Base-by-base conservation (phyloP, 75 land plant species). In the Larix kaempferi region DNA sequence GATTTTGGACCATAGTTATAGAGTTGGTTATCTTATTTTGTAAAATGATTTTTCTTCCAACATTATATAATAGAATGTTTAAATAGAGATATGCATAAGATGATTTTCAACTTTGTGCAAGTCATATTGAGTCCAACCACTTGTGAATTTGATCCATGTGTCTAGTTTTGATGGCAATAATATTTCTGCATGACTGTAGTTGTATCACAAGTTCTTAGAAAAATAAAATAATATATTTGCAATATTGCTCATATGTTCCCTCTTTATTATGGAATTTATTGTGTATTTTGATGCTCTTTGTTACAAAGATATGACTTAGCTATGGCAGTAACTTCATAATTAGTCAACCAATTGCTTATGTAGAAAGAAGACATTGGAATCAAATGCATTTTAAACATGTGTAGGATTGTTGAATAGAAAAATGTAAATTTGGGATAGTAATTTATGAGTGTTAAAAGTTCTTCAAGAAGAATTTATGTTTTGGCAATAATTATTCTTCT, bases 111-210 rank as follows among this genome's bases (percentile, higher is more conserved):
- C 6, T 44, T 44, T 44, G 6, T 44, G 49, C 49, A 44, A 33
- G 21, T 65, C 39, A 33, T 2, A 16, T 65, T 33, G 25, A 37
- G 29, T 65, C 35, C 35, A 16, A 17, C 69, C 17, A 33, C 23
- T 69, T 13, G 7, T 39, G 11, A 41, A 69, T 69, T 69, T 69
- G 72, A 69, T 4, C n/a, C 35, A 35, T 69, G 72, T 65, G 39
- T 15, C 29, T 35, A 64, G 33, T 37, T 64, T 64, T 29, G 67
- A 64, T 23, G 33, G 37, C 37, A 27, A 27, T 44, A 14, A 29
- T 29, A 33, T 14, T 33, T 33, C 19, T 33, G 69, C 69, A 29
- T 33, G 2, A 3, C 35, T 29, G 16, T 15, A 64, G 37, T 15
- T 64, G 17, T 29, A 64, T 15, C 33, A 6, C 14, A 64, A 15